Evolutionary conservation across 768 basidiomycete species (phyloP).

Genomic region (Guyanaporus albipodus): DNA sequence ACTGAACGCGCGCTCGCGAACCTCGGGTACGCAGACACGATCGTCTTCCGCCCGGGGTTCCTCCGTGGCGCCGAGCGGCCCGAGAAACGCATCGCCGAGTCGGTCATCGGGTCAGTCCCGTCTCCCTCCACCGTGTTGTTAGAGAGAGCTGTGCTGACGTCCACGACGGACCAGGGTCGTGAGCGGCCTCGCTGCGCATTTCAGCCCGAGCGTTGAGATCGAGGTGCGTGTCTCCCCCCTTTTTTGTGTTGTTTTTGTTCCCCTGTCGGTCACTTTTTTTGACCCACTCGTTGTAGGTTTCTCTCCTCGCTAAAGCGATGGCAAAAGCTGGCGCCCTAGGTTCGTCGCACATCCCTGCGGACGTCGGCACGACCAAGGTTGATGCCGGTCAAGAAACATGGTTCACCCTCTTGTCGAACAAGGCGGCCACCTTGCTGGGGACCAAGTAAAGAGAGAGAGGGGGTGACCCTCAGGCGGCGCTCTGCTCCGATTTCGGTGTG

Average conservation of each 20-base stretch:
- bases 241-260: background rate
- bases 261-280: background rate
- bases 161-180: conserved; percentile 38
- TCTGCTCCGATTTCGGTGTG: too few species aligned
- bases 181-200: conserved; percentile 34
- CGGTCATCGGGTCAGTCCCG: conserved; percentile 38
- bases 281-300: conserved; percentile 37
- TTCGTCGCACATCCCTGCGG: conserved; percentile 43
- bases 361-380: conserved; percentile 38
- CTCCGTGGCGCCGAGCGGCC: conserved; percentile 46
- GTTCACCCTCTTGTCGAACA: conserved; percentile 58
- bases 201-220: conserved; percentile 41
- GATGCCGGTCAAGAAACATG: conserved; percentile 31
- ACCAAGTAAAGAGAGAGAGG: conserved; percentile 9
- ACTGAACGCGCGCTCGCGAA: conserved; percentile 66
- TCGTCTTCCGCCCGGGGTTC: conserved; percentile 64
- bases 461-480: too few species aligned
- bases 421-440: conserved; percentile 44
- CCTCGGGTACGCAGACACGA: conserved; percentile 66
- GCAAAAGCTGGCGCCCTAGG: conserved; percentile 53
- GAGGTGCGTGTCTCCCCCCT: conserved; percentile 30
- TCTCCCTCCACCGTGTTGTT: too few species aligned
- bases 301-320: conserved; percentile 52
- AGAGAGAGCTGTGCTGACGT: background rate
- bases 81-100: conserved; percentile 40